Evolutionary conservation across 1,284 basidiomycete species (phyloP).

Genomic region (Pseudozyma tsukubaensis): DNA sequence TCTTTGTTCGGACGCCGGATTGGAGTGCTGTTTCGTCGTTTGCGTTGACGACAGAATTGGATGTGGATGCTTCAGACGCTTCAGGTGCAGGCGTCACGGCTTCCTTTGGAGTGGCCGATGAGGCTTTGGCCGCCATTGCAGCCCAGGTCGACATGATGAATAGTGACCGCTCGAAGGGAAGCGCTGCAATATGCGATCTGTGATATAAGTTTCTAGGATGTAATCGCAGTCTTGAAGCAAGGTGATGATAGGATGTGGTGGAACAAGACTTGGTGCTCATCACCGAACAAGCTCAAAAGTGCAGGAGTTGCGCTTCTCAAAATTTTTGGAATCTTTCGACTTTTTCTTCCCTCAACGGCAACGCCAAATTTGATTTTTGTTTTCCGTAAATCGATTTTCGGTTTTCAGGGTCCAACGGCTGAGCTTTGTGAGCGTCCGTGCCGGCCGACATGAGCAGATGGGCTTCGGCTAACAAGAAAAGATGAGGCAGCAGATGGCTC

Average conservation of each 20-base stretch:
- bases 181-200: not conserved
- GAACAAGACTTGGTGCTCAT: not conserved
- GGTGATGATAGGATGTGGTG: not conserved
- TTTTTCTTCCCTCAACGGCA: not conserved
- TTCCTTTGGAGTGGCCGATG: conserved; percentile 20
- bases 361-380: not conserved
- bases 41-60: conserved; percentile 11
- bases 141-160: conserved; percentile 40
- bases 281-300: not conserved
- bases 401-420: conserved; percentile 20
- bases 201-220: not conserved
- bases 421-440: not conserved
- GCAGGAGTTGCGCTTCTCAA: not conserved
- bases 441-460: conserved; percentile 23
- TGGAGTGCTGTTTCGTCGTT: conserved; percentile 8
- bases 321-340: conserved; percentile 11
- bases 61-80: conserved; percentile 16
- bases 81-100: conserved; percentile 8
- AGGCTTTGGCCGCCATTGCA: conserved; percentile 40
- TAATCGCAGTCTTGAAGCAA: not conserved
- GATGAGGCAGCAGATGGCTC: not conserved
- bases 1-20: conserved; percentile 29
- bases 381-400: not conserved
- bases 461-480: not conserved
- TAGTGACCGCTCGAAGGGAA: not conserved